phyloP scores from a whole-genome alignment of 495 filamentous ascomycete species.

The Polyplosphaeria fusca region DNA sequence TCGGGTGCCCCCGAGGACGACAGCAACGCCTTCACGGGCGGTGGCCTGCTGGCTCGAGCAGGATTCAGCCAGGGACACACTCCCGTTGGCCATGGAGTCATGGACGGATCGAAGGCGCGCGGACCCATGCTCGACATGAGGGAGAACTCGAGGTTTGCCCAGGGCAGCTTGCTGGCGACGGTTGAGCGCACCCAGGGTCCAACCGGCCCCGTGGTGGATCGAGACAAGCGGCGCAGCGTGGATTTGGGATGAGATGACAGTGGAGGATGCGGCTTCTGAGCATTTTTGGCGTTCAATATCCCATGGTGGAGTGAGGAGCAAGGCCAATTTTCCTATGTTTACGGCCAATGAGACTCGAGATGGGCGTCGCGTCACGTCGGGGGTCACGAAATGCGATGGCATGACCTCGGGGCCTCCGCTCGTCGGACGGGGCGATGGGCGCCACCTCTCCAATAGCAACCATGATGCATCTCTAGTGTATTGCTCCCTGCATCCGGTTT shows the following conservation, averaged over 20 bases:
- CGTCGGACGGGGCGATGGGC: too few species aligned
- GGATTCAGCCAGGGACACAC: conserved; percentile 36
- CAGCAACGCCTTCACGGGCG: conserved; percentile 35
- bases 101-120: conserved; percentile 51
- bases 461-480: conserved; percentile 3
- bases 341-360: too few species aligned
- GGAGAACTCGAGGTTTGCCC: conserved; percentile 50
- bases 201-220: conserved; percentile 34
- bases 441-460: too few species aligned
- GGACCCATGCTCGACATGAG: conserved; percentile 58
- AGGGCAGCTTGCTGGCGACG: conserved; percentile 53
- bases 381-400: too few species aligned
- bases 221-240: conserved; percentile 37
- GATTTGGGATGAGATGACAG: conserved; percentile 4
- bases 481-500: conserved; percentile 1
- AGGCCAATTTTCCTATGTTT: too few species aligned
- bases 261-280: not conserved
- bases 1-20: conserved; percentile 24
- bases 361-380: too few species aligned
- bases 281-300: conserved; percentile 24
- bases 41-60: conserved; percentile 33
- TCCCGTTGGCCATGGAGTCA: conserved; percentile 51
- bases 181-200: conserved; percentile 37
- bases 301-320: too few species aligned
- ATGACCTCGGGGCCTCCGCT: too few species aligned